Base-by-base conservation (phyloP, 352 stramenopile species). In the Peronosclerospora sorghi region DNA sequence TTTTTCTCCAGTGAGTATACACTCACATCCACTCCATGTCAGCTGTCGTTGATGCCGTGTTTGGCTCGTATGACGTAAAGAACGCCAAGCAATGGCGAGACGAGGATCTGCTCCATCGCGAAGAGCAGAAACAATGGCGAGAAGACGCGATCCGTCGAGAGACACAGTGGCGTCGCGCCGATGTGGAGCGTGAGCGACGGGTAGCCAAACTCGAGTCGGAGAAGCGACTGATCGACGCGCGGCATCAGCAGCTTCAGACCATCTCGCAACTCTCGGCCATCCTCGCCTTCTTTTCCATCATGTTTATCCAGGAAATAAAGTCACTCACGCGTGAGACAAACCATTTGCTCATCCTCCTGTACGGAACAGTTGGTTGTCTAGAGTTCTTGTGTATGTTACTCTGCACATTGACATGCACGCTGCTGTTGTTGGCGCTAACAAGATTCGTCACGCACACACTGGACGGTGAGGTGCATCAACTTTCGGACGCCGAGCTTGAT, bases 11-110 rank as follows among this genome's bases (percentile, higher is more conserved):
- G 21, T 26, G n/a, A n/a, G n/a, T n/a, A n/a, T n/a, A n/a, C n/a
- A n/a, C n/a, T n/a, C n/a, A n/a, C n/a, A n/a, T n/a, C n/a, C 26
- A 30, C 12, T n/a, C 14, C 1, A 68, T 86, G 9, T 67, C 70
- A 8, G 73, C 70, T 0, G 67, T 84, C 8, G 71, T 87, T 35
- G 71, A 83, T 47, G 74, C 73, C 23, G 73, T 91, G 40, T 86
- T 88, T 52, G 78, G 75, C 20, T 86, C 76, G 35, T 91, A 91
- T 46, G 78, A 91, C 45, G 59, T 88, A 44, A 86, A 88, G 62
- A 81, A 86, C 56, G 62, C 73, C 57, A 85, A 84, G 66, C 73
- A 84, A 45, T 91, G 78, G 78, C 75, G 78, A 10, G 65, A 87
- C 34, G 78, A 91, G 36, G 78, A 91, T 53, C 20, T 88, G 9